phyloP scores from a whole-genome alignment of 495 filamentous ascomycete species.

The Xylona heveae region DNA sequence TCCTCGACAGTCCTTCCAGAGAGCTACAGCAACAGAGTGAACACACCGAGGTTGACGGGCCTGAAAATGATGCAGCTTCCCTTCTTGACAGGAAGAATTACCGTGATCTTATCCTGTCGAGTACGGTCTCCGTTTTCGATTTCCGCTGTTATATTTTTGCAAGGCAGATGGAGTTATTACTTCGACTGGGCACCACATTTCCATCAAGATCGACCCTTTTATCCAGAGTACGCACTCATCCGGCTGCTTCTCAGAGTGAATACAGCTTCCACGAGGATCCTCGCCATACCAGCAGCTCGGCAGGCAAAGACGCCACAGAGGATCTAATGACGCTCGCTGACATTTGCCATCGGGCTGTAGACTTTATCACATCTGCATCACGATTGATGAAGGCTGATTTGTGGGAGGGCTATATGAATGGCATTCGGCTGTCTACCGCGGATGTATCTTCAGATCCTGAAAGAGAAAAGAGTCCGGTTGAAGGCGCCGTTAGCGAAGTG shows the following conservation, averaged over 20 bases:
- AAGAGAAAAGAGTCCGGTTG: slow-evolving; percentile 10
- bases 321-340: slow-evolving; percentile 59
- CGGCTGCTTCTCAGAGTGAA: neutral
- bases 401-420: slow-evolving; percentile 15
- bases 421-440: slow-evolving; percentile 7
- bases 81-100: slow-evolving; percentile 65
- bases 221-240: slow-evolving; percentile 1
- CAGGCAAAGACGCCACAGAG: slow-evolving; percentile 35
- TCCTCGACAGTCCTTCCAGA: slow-evolving; percentile 11
- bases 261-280: slow-evolving; percentile 2
- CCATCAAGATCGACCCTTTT: slow-evolving; percentile 5
- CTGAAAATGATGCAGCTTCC: slow-evolving; percentile 18
- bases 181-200: slow-evolving; percentile 53
- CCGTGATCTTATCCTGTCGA: slow-evolving; percentile 81
- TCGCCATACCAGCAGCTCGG: slow-evolving; percentile 6
- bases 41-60: slow-evolving; percentile 5
- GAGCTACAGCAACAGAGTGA: slow-evolving; percentile 1
- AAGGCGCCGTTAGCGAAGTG: slow-evolving; percentile 20
- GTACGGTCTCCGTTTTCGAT: slow-evolving; percentile 92
- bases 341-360: slow-evolving; percentile 52
- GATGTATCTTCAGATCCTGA: slow-evolving; percentile 9
- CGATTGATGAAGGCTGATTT: slow-evolving; percentile 63
- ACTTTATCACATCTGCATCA: slow-evolving; percentile 61
- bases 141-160: slow-evolving; percentile 90
- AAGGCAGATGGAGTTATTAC: slow-evolving; percentile 61